phyloP scores from a whole-genome alignment of 495 filamentous ascomycete species.

The Mycothermus thermophilus region DNA sequence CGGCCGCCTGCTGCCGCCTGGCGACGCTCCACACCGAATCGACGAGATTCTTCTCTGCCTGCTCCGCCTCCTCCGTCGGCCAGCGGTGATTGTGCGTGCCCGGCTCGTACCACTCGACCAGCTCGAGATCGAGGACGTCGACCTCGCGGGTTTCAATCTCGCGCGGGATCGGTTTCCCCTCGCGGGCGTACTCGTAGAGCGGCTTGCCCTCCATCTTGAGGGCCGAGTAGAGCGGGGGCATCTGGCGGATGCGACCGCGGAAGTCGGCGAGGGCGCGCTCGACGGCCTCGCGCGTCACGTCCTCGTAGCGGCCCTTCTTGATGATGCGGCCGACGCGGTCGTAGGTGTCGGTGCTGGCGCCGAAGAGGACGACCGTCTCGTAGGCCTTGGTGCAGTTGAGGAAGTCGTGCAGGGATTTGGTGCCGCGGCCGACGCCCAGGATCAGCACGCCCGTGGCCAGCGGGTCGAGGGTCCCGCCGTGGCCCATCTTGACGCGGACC shows the following conservation, averaged over 20 bases:
- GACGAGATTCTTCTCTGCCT: conserved; percentile 56
- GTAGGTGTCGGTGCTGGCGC: conserved; percentile 84
- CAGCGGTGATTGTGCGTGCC: conserved; percentile 60
- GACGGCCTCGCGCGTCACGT: conserved; percentile 63
- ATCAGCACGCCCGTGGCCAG: conserved; percentile 88
- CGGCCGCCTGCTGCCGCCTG: conserved; percentile 26
- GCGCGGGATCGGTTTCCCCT: conserved; percentile 66
- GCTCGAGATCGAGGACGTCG: conserved; percentile 56
- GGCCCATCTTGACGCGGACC: conserved; percentile 79
- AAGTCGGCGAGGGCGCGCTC: conserved; percentile 65
- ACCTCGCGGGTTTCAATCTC: conserved; percentile 74
- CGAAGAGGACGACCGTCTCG: conserved; percentile 78
- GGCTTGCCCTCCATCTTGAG: conserved; percentile 81
- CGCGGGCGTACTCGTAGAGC: conserved; percentile 89
- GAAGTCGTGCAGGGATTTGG: conserved; percentile 65
- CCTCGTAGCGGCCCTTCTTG: conserved; percentile 53
- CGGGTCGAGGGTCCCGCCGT: conserved; percentile 92
- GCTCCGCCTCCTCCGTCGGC: conserved; percentile 60
- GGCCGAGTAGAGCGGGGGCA: conserved; percentile 84
- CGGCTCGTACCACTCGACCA: conserved; percentile 78
- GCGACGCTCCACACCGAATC: conserved; percentile 50
- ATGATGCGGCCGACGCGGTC: conserved; percentile 74
- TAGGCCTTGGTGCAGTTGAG: conserved; percentile 85
- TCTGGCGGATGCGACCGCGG: conserved; percentile 77
- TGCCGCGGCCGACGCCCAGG: conserved; percentile 74